phyloP scores from a whole-genome alignment of 306 rosid genomes.

The Canavalia gladiata region DNA sequence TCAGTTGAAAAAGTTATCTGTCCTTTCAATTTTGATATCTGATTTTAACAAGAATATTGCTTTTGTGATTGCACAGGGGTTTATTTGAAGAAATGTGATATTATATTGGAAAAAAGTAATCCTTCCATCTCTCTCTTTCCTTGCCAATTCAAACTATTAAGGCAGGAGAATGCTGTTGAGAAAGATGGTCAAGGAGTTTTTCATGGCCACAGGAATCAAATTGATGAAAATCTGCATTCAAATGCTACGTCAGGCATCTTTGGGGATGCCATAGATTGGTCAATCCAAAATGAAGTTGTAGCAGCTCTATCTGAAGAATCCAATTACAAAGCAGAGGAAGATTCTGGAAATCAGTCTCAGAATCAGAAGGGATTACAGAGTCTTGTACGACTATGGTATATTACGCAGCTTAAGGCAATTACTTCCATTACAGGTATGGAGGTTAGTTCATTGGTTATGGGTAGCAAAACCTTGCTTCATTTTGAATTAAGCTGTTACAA shows the following conservation, averaged over 20 bases:
- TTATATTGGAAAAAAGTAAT: constrained; percentile 59
- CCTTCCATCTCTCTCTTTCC: constrained; percentile 76
- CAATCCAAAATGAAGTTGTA: constrained; percentile 64
- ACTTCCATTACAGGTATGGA: constrained; percentile 66
- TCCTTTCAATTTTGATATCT: constrained; percentile 37
- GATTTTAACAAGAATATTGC: constrained; percentile 46
- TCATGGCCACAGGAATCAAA: constrained; percentile 51
- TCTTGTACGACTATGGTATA: constrained; percentile 77
- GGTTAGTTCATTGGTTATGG: constrained; percentile 68
- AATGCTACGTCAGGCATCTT: constrained; percentile 59
- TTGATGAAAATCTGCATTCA: constrained; percentile 56
- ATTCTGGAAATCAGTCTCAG: constrained; percentile 56
- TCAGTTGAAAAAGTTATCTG: constrained; percentile 31
- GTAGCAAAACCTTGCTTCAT: constrained; percentile 79
- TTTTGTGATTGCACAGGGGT: constrained; percentile 76
- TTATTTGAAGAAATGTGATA: constrained; percentile 66
- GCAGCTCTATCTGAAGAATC: constrained; percentile 64
- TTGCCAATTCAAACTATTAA: constrained; percentile 68
- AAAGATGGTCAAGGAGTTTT: constrained; percentile 68
- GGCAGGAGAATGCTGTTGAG: constrained; percentile 60
- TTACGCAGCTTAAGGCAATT: constrained; percentile 75
- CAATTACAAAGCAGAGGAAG: constrained; percentile 58
- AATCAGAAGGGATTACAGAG: constrained; percentile 62
- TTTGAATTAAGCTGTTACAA: constrained; percentile 62
- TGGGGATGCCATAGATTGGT: constrained; percentile 66